Evolutionary conservation across 164 flowering plant species (phyloP).

Genomic region (Tetrastigma voinierianum): DNA sequence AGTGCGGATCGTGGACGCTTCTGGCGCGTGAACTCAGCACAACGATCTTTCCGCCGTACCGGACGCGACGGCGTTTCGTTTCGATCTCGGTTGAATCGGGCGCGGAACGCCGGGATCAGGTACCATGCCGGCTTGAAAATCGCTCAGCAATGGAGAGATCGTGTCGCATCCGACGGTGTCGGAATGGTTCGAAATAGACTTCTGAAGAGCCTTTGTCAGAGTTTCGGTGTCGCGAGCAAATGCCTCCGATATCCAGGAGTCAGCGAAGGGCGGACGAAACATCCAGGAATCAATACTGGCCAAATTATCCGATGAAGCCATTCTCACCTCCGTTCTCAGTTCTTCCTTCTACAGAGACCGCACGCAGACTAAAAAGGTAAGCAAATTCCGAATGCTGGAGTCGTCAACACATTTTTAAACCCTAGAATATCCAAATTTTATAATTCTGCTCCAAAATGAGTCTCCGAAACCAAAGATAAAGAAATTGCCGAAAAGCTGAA

Average conservation of each 20-base stretch:
- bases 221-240: conserved; percentile 63
- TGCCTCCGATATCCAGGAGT: conserved; percentile 60
- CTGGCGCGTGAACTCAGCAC: conserved; percentile 82
- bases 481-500: too few species aligned
- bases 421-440: too few species aligned
- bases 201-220: conserved; percentile 67
- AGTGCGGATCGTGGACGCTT: too few species aligned
- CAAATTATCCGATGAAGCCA: conserved; percentile 62
- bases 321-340: neutral
- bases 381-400: neutral
- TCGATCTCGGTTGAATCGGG: conserved; percentile 20
- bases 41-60: conserved; percentile 38
- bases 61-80: conserved; percentile 23
- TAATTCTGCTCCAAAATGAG: too few species aligned
- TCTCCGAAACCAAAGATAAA: too few species aligned
- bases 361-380: too few species aligned
- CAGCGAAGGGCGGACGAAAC: conserved; percentile 40
- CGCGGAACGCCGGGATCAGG: conserved; percentile 35
- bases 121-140: conserved; percentile 15
- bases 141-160: conserved; percentile 4
- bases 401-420: neutral
- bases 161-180: conserved; percentile 11
- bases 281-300: conserved; percentile 50
- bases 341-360: neutral
- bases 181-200: conserved; percentile 33